Base-by-base conservation (phyloP, 164 flowering plant species). In the Kalanchoe fedtschenkoi region DNA sequence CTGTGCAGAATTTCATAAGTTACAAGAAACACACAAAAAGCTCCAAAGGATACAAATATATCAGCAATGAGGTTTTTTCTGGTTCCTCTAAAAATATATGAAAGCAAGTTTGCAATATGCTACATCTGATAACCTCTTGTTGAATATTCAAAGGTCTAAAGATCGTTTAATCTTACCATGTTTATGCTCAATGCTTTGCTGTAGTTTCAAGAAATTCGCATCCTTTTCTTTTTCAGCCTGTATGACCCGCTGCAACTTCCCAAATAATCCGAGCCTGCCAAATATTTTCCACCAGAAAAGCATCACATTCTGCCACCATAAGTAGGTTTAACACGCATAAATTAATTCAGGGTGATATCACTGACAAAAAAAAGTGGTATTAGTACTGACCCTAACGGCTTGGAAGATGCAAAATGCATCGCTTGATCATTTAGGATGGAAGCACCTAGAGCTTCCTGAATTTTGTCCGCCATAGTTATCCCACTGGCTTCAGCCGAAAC, bases 231-330 rank as follows among this genome's bases (percentile, higher is more conserved):
- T 88, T 66, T 91, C 90, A 62, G 21, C 70, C 72, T 76, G 89
- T 75, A 88, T 78, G 64, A 87, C 72, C 62, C 69, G 80, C 80
- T 85, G 93, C 83, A 91, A 68, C 75, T 78, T 80, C 63, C 77
- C 81, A 81, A 68, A 75, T 38, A 76, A 71, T 59, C 87, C 90
- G 70, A 22, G 44, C 28, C 89, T 82, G 71, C 75, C 5, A 26
- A 72, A 22, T 68, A 58, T 69, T 54, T 19, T 47, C 44, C 26
- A 69, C 32, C 21, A 68, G 2, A 7, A 29, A 56, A 57, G 26
- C 34, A 39, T 51, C 56, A 47, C 0, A 47, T 21, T 47, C 1
- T 6, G 54, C 28, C 30, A 22, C 10, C 28, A 21, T 47, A 26
- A 11, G 56, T 0, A 34, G 28, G 14, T 34, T 38, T 9, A 22